Percentiles rank a stretch among this genome's conserved stretches.
Evolutionary conservation across 371 early-diverging fungal genomes (phyloP).

Genomic region (Coemansia sp.): DNA sequence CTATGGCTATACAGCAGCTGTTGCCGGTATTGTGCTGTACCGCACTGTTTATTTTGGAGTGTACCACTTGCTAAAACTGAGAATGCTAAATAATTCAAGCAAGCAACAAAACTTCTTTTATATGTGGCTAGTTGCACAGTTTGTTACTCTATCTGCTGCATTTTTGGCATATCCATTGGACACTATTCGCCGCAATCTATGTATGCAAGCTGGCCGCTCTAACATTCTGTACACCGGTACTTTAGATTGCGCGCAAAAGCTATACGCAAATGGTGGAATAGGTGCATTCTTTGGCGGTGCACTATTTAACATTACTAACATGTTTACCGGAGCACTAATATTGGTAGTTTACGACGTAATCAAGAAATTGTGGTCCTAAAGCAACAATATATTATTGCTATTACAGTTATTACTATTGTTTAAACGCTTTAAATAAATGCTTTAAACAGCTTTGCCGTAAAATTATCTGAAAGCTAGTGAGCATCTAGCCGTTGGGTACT

Average conservation of each 20-base stretch:
- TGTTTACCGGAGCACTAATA: too few species aligned
- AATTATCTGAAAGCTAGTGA: too few species aligned
- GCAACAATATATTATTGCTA: too few species aligned
- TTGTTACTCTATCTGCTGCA: background rate
- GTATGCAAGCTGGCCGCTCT: background rate
- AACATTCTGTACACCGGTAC: background rate
- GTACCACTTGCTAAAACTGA: background rate
- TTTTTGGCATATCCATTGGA: background rate
- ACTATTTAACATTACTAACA: too few species aligned
- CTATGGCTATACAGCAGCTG: background rate
- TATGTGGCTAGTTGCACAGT: background rate
- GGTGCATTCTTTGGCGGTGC: background rate
- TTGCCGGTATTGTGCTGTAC: background rate
- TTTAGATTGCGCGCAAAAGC: background rate
- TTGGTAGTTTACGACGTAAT: too few species aligned
- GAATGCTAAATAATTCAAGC: background rate
- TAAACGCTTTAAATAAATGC: too few species aligned
- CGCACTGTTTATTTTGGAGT: background rate
- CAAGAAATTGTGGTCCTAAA: too few species aligned
- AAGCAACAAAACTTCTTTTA: background rate
- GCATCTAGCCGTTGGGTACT: too few species aligned
- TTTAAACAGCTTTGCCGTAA: too few species aligned
- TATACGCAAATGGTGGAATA: background rate
- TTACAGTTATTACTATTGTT: too few species aligned
- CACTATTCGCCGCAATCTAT: background rate